These are phyloP conservation scores for Neospora caninum DNA, from an alignment of 169 alveolate species.

Conservation along the genomic window DNA sequence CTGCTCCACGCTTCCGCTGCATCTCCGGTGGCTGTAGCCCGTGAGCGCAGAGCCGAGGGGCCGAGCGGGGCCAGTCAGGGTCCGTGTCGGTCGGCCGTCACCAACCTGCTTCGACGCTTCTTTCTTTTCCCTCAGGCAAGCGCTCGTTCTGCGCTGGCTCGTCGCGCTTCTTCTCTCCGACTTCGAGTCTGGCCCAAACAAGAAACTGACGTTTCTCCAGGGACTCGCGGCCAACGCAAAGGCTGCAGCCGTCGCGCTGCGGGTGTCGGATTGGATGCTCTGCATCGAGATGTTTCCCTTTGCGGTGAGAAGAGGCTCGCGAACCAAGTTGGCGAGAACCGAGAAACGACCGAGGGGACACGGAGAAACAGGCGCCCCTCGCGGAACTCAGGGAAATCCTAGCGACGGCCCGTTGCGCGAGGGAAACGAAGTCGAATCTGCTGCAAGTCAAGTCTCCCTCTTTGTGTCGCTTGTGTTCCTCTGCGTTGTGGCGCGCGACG, in stretches of 20 bases:
- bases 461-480: no score
- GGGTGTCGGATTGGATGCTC: conserved; percentile 27
- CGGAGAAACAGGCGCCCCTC: not conserved
- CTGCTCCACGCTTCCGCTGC: no score
- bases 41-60: no score
- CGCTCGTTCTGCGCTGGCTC: conserved; percentile 17
- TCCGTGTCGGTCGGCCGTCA: no score
- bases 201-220: not conserved
- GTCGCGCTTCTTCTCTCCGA: conserved; percentile 2
- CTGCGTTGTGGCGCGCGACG: no score
- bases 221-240: not conserved
- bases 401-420: no score
- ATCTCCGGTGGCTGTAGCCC: no score
- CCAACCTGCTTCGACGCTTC: not conserved
- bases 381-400: no score
- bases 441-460: no score
- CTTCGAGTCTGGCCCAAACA: not conserved
- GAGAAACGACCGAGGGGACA: not conserved
- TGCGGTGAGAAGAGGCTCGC: not conserved
- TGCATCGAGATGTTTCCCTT: conserved; percentile 39
- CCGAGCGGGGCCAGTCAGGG: no score
- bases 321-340: not conserved
- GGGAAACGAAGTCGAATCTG: no score
- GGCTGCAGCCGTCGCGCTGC: conserved; percentile 12
- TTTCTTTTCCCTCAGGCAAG: conserved; percentile 3